These are phyloP conservation scores for Trametes coccinea DNA, from an alignment of 768 basidiomycete genomes.

Conservation along the genomic window DNA sequence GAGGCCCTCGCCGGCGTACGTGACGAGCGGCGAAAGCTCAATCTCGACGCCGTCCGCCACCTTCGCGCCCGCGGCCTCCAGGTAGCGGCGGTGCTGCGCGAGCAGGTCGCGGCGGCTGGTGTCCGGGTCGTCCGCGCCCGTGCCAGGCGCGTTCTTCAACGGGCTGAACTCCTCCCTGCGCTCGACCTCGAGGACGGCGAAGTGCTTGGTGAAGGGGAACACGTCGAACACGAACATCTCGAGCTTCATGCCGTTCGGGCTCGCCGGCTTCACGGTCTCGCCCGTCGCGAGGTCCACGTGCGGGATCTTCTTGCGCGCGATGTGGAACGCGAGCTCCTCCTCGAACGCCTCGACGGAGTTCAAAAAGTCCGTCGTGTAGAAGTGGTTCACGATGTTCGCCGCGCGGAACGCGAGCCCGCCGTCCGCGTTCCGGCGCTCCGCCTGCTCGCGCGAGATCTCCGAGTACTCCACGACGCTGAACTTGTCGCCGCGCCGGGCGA, in stretches of 20 bases:
- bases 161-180: constrained; percentile 93
- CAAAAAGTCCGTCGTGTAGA: constrained; percentile 89
- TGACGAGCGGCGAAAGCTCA: constrained; percentile 86
- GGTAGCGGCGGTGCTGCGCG: constrained; percentile 82
- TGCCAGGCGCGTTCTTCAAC: constrained; percentile 95
- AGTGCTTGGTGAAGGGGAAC: constrained; percentile 84
- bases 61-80: constrained; percentile 74
- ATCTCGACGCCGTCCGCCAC: constrained; percentile 79
- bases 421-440: constrained; percentile 69
- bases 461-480: constrained; percentile 97
- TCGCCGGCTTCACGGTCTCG: constrained; percentile 69
- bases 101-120: constrained; percentile 90
- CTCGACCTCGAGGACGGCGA: constrained; percentile 87
- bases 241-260: constrained; percentile 99
- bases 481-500: constrained; percentile 80
- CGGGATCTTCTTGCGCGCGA: constrained; percentile 96
- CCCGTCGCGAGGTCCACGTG: constrained; percentile 73
- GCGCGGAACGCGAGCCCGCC: constrained; percentile 90
- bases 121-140: constrained; percentile 84
- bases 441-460: constrained; percentile 87
- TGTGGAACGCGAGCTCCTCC: constrained; percentile 90
- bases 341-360: constrained; percentile 80
- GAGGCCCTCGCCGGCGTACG: constrained; percentile 92
- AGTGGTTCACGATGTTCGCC: constrained; percentile 97
- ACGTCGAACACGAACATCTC: constrained; percentile 99